These are phyloP conservation scores for Tylopilus subfusipes DNA, from an alignment of 768 basidiomycete species.

Conservation along the genomic window DNA sequence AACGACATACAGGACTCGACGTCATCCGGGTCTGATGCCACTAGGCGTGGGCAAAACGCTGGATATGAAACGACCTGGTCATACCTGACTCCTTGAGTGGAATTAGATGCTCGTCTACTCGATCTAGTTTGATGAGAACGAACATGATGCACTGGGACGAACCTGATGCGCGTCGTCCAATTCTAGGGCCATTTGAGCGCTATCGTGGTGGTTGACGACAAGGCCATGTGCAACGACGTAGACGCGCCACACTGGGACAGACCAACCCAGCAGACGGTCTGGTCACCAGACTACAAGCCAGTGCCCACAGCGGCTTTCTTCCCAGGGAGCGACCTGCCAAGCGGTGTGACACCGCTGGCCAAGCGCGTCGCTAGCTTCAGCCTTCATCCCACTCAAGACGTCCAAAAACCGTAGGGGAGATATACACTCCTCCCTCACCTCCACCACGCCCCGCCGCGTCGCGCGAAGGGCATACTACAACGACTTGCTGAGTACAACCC, in stretches of 20 bases:
- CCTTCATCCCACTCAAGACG: conserved; percentile 35
- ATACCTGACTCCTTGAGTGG: conserved; percentile 24
- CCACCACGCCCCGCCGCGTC: no score
- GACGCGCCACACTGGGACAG: conserved; percentile 35
- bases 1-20: conserved; percentile 25
- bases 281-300: no score
- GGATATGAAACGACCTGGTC: background rate
- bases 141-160: conserved; percentile 3
- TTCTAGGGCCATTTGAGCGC: conserved; percentile 12
- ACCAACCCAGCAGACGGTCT: no score
- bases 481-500: no score
- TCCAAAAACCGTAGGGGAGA: conserved; percentile 41
- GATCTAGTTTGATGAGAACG: conserved; percentile 8
- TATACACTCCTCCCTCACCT: conserved; percentile 31
- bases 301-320: conserved; percentile 27
- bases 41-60: background rate
- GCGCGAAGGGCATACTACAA: no score
- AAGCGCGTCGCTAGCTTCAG: conserved; percentile 29
- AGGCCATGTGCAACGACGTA: conserved; percentile 37
- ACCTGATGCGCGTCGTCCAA: conserved; percentile 29
- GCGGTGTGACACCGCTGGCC: conserved; percentile 50
- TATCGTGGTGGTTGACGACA: background rate
- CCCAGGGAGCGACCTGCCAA: conserved; percentile 38
- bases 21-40: conserved; percentile 14
- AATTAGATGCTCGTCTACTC: conserved; percentile 31